Evolutionary conservation across 208 protist genomes (phyloP), one percentile per base, ranked within the genome.

Genomic region (Leishmania tarentolae): DNA sequence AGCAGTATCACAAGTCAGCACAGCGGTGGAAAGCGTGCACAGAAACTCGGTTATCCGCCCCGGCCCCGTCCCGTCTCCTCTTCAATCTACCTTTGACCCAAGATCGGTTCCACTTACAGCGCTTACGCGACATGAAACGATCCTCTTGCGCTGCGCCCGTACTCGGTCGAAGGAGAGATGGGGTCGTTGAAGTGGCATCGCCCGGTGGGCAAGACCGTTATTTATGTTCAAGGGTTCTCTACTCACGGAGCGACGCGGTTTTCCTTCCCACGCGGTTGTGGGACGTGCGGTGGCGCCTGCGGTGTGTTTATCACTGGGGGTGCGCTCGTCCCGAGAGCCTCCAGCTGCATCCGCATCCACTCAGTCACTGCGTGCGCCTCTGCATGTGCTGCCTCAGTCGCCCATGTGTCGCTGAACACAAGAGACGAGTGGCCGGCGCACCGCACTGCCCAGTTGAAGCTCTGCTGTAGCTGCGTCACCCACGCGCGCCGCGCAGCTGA

Each of bases 371-470:
- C 63, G 6, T 73, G 31, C 19, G 42, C 65, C 3, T 42, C 65
- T 9, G 50, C 24, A 0, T 3, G 40, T 1, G 42, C 24, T 4
- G 21, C 11, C 35, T 19, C 7, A 3, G 75, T 75, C 9, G 71
- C 69, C 65, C 71, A 79, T 28, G 52, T 65, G 19, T 85, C 82
- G 6, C 17, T 68, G 79, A 80, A 84, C 6, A 83, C 75, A 76
- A 87, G 79, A 72, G 46, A 82, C 28, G 76, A 72, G 76, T 92
- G 87, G 1, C 91, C 91, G 40, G 88, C 88, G n/a, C 71, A 85
- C 59, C 75, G 80, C 69, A 86, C 91, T 1, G 91, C 87, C 86
- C 87, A 93, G 57, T 87, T 90, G 79, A 90, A 95, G 78, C 91
- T 93, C 63, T 69, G 83, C 21, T 78, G 61, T 35, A 86, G 81